A percentile compares a stretch with the other conserved stretches of the same genome.
Conservation (phyloP, 805 yeast genomes). For the Cyberlindnera euphorbiae region DNA sequence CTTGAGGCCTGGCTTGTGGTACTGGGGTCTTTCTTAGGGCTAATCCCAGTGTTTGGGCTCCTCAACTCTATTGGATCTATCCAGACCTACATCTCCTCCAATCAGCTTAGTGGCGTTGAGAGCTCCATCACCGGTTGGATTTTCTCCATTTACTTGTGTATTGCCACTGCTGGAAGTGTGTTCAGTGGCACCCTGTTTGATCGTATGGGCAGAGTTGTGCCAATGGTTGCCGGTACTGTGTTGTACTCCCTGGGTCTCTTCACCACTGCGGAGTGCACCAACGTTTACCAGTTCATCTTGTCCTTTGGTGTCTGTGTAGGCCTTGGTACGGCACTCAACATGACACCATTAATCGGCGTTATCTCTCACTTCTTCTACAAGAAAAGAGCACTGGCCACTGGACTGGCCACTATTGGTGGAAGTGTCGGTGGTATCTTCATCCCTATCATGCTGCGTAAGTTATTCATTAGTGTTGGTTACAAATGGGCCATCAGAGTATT, state of each 20-base stretch:
- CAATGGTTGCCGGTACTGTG: constrained; percentile 41
- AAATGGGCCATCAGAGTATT: constrained; percentile 56
- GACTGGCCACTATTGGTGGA: constrained; percentile 49
- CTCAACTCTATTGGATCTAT: constrained; percentile 61
- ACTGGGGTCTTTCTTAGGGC: constrained; percentile 56
- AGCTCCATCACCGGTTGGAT: constrained; percentile 57
- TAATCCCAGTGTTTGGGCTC: constrained; percentile 54
- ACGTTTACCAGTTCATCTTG: constrained; percentile 56
- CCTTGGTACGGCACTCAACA: constrained; percentile 52
- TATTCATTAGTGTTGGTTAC: constrained; percentile 48
- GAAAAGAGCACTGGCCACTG: constrained; percentile 54
- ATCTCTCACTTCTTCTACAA: constrained; percentile 62
- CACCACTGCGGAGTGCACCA: constrained; percentile 48
- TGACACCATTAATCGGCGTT: constrained; percentile 58
- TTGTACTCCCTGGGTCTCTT: constrained; percentile 49
- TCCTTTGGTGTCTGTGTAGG: constrained; percentile 57
- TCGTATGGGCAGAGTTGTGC: constrained; percentile 46
- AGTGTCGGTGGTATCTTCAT: constrained; percentile 55
- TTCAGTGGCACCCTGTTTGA: constrained; percentile 61
- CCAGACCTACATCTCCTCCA: constrained; percentile 50
- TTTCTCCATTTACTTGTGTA: constrained; percentile 53
- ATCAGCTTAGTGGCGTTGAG: constrained; percentile 48
- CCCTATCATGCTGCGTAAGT: constrained; percentile 47
- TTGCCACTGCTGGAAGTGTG: constrained; percentile 48
- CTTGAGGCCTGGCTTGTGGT: constrained; percentile 51